Percentiles rank a stretch among this genome's conserved stretches.
These are phyloP conservation scores for Kingdonia uniflora DNA, from an alignment of 164 flowering plant species.

Conservation along the genomic window DNA sequence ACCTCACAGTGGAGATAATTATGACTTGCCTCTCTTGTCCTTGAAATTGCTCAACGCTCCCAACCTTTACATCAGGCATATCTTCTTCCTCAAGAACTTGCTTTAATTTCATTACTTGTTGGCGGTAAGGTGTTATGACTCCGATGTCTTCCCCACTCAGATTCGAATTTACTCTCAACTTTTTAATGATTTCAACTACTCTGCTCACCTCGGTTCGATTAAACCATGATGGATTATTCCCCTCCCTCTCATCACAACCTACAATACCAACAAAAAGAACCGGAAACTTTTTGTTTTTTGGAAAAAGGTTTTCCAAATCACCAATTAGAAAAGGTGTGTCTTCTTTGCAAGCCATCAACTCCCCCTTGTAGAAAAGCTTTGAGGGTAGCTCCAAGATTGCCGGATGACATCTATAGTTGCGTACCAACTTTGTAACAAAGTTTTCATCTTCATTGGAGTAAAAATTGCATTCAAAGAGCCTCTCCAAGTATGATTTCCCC, in stretches of 20 bases:
- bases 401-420: conserved; percentile 79
- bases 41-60: conserved; percentile 96
- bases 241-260: conserved; percentile 97
- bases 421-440: conserved; percentile 60
- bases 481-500: conserved; percentile 76
- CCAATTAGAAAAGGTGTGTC: conserved; percentile 13
- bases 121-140: conserved; percentile 84
- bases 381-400: conserved; percentile 74
- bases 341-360: conserved; percentile 63
- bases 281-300: conserved; percentile 65
- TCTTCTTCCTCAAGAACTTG: conserved; percentile 47
- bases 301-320: conserved; percentile 35
- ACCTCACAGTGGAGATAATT: conserved; percentile 86
- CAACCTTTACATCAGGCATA: conserved; percentile 56
- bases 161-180: conserved; percentile 22
- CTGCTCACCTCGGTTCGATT: conserved; percentile 86
- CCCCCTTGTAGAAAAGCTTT: conserved; percentile 63
- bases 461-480: conserved; percentile 48
- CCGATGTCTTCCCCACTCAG: conserved; percentile 62
- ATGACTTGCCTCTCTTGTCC: conserved; percentile 86
- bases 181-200: conserved; percentile 56
- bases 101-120: conserved; percentile 74
- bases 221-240: conserved; percentile 95
- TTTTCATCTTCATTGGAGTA: conserved; percentile 40
- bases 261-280: conserved; percentile 74